Conservation (phyloP, 164 flowering plant species). For the Berberis vulgaris region DNA sequence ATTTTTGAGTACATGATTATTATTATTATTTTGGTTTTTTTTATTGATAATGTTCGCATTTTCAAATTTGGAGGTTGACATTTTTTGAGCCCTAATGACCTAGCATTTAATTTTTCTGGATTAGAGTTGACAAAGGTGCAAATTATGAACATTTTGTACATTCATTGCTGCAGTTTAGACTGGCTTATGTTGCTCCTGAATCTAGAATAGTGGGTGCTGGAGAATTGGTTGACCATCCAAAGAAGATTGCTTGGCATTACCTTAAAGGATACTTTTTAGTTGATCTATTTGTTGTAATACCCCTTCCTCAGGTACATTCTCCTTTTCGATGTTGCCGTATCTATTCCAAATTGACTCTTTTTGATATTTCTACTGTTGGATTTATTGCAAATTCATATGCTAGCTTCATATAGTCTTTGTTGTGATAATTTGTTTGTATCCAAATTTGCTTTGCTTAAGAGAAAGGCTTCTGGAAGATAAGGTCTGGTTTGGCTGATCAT, state of each 20-base stretch:
- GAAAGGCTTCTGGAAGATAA: too few species aligned
- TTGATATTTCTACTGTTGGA: background rate
- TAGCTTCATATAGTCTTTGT: too few species aligned
- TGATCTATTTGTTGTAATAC: constrained; percentile 64
- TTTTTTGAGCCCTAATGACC: too few species aligned
- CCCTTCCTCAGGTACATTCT: constrained; percentile 70
- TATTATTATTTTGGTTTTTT: too few species aligned
- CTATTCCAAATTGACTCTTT: background rate
- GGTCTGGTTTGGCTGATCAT: too few species aligned
- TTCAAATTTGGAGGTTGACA: too few species aligned
- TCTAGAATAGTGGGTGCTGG: constrained; percentile 87
- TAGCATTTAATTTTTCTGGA: too few species aligned
- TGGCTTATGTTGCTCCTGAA: constrained; percentile 89
- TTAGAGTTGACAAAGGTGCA: background rate
- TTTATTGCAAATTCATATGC: background rate
- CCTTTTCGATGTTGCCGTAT: background rate
- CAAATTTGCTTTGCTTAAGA: too few species aligned
- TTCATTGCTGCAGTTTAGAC: constrained; percentile 54
- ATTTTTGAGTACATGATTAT: too few species aligned
- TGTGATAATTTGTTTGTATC: too few species aligned
- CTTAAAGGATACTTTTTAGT: constrained; percentile 46
- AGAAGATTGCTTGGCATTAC: constrained; percentile 66
- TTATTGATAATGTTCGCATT: too few species aligned
- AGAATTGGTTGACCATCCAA: constrained; percentile 78
- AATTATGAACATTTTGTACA: background rate